Percentiles rank a stretch among this genome's conserved stretches.
These are phyloP conservation scores for Acanthochlamys bracteata DNA, from an alignment of 106 monocot species.

Conservation along the genomic window DNA sequence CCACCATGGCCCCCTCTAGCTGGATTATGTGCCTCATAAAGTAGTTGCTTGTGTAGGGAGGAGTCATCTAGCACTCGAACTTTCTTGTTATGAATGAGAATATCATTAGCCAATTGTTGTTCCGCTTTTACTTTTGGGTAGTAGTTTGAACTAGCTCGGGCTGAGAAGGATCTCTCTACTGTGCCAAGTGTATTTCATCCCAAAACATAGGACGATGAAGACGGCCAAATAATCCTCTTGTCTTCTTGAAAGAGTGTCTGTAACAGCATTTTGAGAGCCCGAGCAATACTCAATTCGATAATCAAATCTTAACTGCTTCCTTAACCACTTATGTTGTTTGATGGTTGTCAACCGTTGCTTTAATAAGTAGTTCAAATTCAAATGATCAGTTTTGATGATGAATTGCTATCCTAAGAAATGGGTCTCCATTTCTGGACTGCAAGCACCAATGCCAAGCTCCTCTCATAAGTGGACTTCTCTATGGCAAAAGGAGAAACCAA, in stretches of 20 bases:
- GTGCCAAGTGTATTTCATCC: background rate
- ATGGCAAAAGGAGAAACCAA: background rate
- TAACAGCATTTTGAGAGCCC: background rate
- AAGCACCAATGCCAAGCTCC: background rate
- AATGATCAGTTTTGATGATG: background rate
- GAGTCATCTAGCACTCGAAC: background rate
- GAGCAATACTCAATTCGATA: background rate
- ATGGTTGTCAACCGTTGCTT: background rate
- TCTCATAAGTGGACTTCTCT: background rate
- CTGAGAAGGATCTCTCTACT: no score
- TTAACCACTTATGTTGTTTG: background rate
- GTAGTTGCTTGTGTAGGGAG: background rate
- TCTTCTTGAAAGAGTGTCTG: background rate
- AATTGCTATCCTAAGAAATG: background rate
- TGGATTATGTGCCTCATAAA: background rate
- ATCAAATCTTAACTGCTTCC: background rate
- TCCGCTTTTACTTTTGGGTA: no score
- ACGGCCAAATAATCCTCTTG: no score
- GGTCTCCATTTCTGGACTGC: background rate
- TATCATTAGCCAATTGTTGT: no score
- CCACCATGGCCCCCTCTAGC: background rate
- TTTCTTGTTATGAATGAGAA: background rate
- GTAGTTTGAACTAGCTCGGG: no score
- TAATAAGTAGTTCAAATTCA: background rate
- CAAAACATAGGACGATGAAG: no score